phyloP scores from a whole-genome alignment of 2,329 filamentous ascomycete genomes.

The Talaromyces sp. region DNA sequence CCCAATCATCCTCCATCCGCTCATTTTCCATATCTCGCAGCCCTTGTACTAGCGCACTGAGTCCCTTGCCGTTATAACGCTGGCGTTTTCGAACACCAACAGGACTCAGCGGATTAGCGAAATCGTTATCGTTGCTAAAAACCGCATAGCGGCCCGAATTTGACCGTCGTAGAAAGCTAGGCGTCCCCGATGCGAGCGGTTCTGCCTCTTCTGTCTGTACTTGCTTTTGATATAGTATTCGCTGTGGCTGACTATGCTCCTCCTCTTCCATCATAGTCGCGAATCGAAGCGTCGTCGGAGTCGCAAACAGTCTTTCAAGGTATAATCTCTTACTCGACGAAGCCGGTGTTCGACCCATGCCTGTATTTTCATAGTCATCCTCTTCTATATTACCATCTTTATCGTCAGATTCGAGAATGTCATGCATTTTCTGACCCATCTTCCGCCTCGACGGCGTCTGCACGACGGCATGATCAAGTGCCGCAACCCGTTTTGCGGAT shows the following conservation, averaged over 20 bases:
- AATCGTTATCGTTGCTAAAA: not conserved
- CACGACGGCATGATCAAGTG: conserved; percentile 27
- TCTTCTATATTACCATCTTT: not conserved
- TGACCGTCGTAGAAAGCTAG: conserved; percentile 38
- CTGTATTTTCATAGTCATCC: conserved; percentile 16
- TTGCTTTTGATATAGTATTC: conserved; percentile 11
- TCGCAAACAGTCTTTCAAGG: conserved; percentile 45
- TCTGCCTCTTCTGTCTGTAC: conserved; percentile 18
- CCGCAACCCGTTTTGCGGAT: conserved; percentile 28
- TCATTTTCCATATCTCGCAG: conserved; percentile 42
- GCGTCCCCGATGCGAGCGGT: conserved; percentile 33
- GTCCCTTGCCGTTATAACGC: conserved; percentile 37
- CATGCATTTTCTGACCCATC: conserved; percentile 23
- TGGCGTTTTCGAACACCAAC: conserved; percentile 36
- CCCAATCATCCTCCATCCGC: conserved; percentile 41
- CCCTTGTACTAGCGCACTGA: conserved; percentile 39
- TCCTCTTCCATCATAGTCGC: conserved; percentile 37
- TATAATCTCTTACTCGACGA: conserved; percentile 45
- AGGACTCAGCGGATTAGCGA: conserved; percentile 32
- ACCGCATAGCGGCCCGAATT: conserved; percentile 31
- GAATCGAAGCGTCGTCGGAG: conserved; percentile 44
- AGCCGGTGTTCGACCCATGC: conserved; percentile 36
- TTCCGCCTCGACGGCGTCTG: conserved; percentile 38
- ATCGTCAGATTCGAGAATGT: conserved; percentile 4
- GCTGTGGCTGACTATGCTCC: conserved; percentile 20